phyloP scores from a whole-genome alignment of 2,329 filamentous ascomycete genomes.

The Nemania bipapillata region DNA sequence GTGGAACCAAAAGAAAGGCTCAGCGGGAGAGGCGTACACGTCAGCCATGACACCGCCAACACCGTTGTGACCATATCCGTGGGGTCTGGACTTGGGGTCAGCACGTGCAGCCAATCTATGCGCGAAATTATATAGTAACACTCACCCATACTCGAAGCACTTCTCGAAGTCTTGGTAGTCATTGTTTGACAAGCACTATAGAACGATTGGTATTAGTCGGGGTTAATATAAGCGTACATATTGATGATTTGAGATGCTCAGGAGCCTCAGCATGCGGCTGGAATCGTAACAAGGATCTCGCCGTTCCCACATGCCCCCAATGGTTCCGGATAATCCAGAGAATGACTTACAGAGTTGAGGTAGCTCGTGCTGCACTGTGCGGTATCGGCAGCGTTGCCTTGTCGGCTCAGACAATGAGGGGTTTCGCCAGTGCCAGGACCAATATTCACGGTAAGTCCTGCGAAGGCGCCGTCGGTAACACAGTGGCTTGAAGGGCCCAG shows the following conservation, averaged over 20 bases:
- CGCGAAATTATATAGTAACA: background rate
- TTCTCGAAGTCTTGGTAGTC: conserved; percentile 36
- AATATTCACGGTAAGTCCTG: conserved; percentile 34
- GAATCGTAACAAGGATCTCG: background rate
- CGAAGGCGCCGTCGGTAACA: conserved; percentile 36
- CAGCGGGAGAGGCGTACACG: conserved; percentile 35
- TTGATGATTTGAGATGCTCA: background rate
- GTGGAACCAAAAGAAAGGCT: conserved; percentile 41
- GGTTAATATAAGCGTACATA: background rate
- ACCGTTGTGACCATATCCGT: conserved; percentile 37
- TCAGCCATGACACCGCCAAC: conserved; percentile 38
- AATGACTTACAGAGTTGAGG: conserved; percentile 22
- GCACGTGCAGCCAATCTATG: background rate
- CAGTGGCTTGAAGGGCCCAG: conserved; percentile 30
- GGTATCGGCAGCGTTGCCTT: conserved; percentile 25
- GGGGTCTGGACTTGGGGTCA: conserved; percentile 30
- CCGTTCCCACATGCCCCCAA: background rate
- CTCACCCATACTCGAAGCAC: conserved; percentile 39
- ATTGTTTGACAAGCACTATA: conserved; percentile 25
- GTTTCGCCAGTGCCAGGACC: conserved; percentile 30
- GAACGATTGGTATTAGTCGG: background rate
- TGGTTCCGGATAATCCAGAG: background rate
- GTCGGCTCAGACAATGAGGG: conserved; percentile 30
- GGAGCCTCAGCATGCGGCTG: background rate
- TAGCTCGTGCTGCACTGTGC: conserved; percentile 34